These are phyloP conservation scores for Penicillium sp. DNA, from an alignment of 2,329 filamentous ascomycete genomes.

Conservation along the genomic window DNA sequence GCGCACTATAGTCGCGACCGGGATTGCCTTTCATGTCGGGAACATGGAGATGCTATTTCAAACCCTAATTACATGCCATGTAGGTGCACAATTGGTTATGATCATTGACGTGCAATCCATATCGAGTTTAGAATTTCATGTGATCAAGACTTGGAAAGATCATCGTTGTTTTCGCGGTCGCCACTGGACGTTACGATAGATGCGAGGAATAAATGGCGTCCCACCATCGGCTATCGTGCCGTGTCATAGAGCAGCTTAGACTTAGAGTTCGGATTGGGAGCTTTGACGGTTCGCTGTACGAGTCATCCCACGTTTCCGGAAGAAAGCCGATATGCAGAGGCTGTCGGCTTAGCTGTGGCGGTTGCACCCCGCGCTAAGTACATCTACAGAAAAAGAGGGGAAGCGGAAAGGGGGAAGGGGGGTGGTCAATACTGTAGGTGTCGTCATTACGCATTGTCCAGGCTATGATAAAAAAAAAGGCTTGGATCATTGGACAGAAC, in stretches of 20 bases:
- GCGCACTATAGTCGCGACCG: too few species aligned
- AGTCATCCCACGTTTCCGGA: constrained; percentile 11
- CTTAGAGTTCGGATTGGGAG: constrained; percentile 1
- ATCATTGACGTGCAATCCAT: too few species aligned
- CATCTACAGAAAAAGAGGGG: neutral
- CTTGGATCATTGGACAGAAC: neutral
- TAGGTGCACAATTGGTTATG: too few species aligned
- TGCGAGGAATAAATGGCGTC: neutral
- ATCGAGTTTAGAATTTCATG: too few species aligned
- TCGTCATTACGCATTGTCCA: constrained; percentile 15
- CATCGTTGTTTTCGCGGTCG: too few species aligned
- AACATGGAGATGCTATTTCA: too few species aligned
- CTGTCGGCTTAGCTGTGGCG: neutral
- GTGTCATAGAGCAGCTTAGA: neutral
- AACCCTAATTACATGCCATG: too few species aligned
- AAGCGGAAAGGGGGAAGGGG: neutral
- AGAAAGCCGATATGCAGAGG: constrained; percentile 6
- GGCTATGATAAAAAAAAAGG: neutral
- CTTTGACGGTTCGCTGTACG: neutral
- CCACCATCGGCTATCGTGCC: constrained; percentile 8
- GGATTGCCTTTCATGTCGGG: too few species aligned
- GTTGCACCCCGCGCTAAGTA: constrained; percentile 8
- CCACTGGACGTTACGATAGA: too few species aligned
- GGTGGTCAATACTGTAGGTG: neutral
- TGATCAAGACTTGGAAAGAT: too few species aligned